A percentile compares a stretch with the other conserved stretches of the same genome.
Evolutionary conservation across 2,329 filamentous ascomycete genomes (phyloP).

Genomic region (Aspergillus ochraceoroseus): DNA sequence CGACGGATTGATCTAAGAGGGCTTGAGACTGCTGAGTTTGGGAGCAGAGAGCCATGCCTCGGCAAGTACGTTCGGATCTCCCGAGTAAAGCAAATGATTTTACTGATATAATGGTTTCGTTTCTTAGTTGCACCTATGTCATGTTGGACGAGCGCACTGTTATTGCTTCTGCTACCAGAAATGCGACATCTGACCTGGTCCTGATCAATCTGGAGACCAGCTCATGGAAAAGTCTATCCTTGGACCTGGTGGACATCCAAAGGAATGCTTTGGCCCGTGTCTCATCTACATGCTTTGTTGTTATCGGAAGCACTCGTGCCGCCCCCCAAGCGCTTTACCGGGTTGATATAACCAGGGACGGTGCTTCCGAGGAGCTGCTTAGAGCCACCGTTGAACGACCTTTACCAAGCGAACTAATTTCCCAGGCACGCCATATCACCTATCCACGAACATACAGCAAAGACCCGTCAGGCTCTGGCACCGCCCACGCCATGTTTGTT

Average conservation of each 20-base stretch:
- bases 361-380: no score
- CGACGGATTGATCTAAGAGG: constrained; percentile 35
- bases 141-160: constrained; percentile 20
- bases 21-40: constrained; percentile 40
- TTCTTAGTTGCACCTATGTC: constrained; percentile 21
- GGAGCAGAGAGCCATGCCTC: constrained; percentile 29
- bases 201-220: constrained; percentile 17
- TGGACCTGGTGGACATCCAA: constrained; percentile 21
- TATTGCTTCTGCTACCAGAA: constrained; percentile 19
- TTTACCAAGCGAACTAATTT: neutral
- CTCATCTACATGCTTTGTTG: constrained; percentile 19
- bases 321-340: constrained; percentile 22
- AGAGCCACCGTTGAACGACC: neutral
- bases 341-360: constrained; percentile 2
- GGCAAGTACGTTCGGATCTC: constrained; percentile 21
- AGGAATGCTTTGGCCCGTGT: constrained; percentile 17
- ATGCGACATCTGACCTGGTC: constrained; percentile 21
- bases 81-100: no score
- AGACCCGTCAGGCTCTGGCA: neutral
- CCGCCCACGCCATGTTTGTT: constrained; percentile 40
- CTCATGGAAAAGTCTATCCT: constrained; percentile 15
- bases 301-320: constrained; percentile 21
- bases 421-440: constrained; percentile 1
- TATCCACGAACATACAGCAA: constrained; percentile 1
- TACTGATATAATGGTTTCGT: no score